Conservation (phyloP, 2,329 filamentous ascomycete genomes). For the Gyromitra esculenta region DNA sequence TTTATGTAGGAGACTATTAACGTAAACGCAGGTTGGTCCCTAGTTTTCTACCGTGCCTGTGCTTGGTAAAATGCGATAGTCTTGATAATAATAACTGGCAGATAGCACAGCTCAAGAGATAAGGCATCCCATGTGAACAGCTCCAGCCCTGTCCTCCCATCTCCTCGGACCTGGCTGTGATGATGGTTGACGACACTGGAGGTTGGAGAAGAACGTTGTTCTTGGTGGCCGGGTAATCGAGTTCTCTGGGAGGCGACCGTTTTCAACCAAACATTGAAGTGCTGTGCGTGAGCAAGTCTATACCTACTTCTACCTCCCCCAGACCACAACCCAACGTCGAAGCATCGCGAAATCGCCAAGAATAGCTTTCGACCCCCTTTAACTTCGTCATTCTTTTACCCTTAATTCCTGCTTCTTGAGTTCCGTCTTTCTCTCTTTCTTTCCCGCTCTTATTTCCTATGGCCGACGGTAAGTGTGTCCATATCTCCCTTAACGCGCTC, state of each 20-base stretch:
- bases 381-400: constrained; percentile 43
- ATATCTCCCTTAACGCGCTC: constrained; percentile 32
- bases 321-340: constrained; percentile 23
- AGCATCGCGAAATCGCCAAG: constrained; percentile 36
- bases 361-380: constrained; percentile 19
- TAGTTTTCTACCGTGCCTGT: neutral
- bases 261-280: constrained; percentile 41
- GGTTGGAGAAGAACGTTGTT: neutral
- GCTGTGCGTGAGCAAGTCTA: constrained; percentile 3
- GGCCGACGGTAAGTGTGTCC: constrained; percentile 52
- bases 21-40: neutral
- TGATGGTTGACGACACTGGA: neutral
- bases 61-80: neutral
- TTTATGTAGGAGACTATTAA: neutral
- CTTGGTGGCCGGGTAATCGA: constrained; percentile 33
- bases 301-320: constrained; percentile 14
- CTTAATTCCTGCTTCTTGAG: constrained; percentile 38
- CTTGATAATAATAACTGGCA: neutral
- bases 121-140: neutral
- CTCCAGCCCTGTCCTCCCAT: neutral
- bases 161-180: neutral
- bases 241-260: constrained; percentile 27
- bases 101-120: neutral
- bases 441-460: constrained; percentile 37
- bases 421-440: constrained; percentile 28